These are phyloP conservation scores for Aschersonia sp. DNA, from an alignment of 2,329 filamentous ascomycete genomes.

Conservation along the genomic window DNA sequence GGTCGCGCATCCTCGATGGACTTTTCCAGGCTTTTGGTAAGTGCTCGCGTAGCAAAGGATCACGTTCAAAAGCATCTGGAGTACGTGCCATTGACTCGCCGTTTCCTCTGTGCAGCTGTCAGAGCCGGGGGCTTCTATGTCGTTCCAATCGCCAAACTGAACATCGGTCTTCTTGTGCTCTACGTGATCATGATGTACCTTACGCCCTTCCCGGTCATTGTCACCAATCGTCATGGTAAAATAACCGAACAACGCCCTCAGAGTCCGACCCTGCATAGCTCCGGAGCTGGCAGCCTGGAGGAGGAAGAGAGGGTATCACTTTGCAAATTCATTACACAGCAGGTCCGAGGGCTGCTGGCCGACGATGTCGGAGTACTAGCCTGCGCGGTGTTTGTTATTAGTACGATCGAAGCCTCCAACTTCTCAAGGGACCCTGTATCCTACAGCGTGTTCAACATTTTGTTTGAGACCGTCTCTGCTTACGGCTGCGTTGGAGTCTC, in stretches of 20 bases:
- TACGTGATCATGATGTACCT: constrained; percentile 56
- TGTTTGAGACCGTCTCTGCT: constrained; percentile 41
- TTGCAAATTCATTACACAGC: constrained; percentile 32
- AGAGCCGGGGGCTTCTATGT: constrained; percentile 53
- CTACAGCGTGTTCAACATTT: constrained; percentile 45
- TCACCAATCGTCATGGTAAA: constrained; percentile 35
- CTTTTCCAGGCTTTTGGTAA: constrained; percentile 47
- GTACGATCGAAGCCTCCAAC: constrained; percentile 37
- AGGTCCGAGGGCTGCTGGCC: constrained; percentile 48
- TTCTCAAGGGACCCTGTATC: constrained; percentile 25
- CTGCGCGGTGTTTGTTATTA: constrained; percentile 43
- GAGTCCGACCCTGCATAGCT: too few species aligned
- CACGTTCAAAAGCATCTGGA: too few species aligned
- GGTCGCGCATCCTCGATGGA: constrained; percentile 44
- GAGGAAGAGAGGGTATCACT: not conserved
- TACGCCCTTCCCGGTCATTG: constrained; percentile 45
- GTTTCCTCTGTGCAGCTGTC: constrained; percentile 25
- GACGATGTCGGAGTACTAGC: constrained; percentile 55
- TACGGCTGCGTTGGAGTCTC: constrained; percentile 50
- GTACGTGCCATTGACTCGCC: not conserved
- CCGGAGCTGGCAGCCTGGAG: too few species aligned
- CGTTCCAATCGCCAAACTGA: constrained; percentile 39
- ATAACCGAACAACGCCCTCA: constrained; percentile 25
- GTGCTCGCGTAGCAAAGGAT: constrained; percentile 6
- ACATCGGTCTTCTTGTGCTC: constrained; percentile 42